Base-by-base conservation (phyloP, 2,329 filamentous ascomycete genomes). In the Cladosporium sp. region DNA sequence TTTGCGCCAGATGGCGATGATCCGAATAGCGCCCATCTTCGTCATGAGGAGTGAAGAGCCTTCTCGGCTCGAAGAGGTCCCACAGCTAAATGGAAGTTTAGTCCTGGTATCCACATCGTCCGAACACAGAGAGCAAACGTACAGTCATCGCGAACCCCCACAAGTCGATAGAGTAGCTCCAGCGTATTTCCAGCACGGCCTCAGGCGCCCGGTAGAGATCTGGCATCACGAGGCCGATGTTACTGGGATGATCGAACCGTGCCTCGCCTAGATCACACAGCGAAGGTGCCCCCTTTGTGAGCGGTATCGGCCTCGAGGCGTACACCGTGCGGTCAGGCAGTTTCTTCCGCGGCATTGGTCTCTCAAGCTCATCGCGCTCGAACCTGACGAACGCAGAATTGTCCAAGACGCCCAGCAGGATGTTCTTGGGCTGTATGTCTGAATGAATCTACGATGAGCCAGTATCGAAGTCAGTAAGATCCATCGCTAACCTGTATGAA, bases 131-230 rank as follows among this genome's bases (percentile, higher is more conserved):
- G 22, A 18, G 22, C 11, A 14, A 18, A 63, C 66, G 59, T 58
- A 71, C 66, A 59, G 68, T 63, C 52, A 62, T 61, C 9, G 64
- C 71, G n/a, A 72, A 60, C 33, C 65, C 66, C 69, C 68, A 74
- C 2, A 72, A 65, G 55, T 73, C 71, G 4, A 67, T 59, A 5
- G 61, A 56, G 54, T 66, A 70, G 28, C 61, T 60, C 70, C 70
- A 73, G 7, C 58, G 52, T 13, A 65, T 63, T 8, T 62, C 61
- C 6, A 73, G 58, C 42, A 72, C 65, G 5, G 71, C 64, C 53
- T 73, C 69, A 2, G 70, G 70, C 32, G 69, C 64, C 11, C 69
- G 58, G 50, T 71, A 72, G 8, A 67, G 55, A 45, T 68, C 53
- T 4, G 70, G 70, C 62, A 70, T 68, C 9, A 63, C 57, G 28